Evolutionary conservation across 169 alveolate genomes (phyloP).

Genomic region (Sarcocystis neurona): DNA sequence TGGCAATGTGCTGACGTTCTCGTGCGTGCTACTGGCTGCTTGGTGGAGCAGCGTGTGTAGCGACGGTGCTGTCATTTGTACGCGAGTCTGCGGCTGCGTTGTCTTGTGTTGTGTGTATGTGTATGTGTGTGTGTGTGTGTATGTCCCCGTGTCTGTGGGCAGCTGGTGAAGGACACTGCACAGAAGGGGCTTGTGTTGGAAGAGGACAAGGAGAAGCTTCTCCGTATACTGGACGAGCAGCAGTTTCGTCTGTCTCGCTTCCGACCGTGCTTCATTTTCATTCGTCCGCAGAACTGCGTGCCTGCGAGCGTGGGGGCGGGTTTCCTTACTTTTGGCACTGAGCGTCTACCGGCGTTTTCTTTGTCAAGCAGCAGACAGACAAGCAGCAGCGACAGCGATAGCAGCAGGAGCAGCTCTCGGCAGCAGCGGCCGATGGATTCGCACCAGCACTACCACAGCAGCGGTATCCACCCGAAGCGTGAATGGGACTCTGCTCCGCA

Average conservation of each 20-base stretch:
- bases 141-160: neutral
- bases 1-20: too few species aligned
- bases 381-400: neutral
- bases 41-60: neutral
- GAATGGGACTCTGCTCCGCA: too few species aligned
- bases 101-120: neutral
- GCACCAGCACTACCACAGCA: too few species aligned
- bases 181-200: constrained; percentile 53
- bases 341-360: neutral
- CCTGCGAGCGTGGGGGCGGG: constrained; percentile 24
- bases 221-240: constrained; percentile 57
- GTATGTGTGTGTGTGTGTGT: neutral
- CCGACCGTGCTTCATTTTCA: constrained; percentile 45
- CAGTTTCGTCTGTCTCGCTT: constrained; percentile 55
- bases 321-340: neutral
- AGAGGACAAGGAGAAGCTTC: constrained; percentile 53
- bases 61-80: neutral
- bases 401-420: neutral
- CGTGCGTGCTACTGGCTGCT: too few species aligned
- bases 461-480: too few species aligned
- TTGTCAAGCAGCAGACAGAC: constrained; percentile 5
- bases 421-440: too few species aligned
- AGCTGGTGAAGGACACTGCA: constrained; percentile 60
- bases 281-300: constrained; percentile 47
- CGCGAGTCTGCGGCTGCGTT: neutral